These are phyloP conservation scores for Kazachstania psychrophila DNA, from an alignment of 805 yeast genomes.

Conservation along the genomic window DNA sequence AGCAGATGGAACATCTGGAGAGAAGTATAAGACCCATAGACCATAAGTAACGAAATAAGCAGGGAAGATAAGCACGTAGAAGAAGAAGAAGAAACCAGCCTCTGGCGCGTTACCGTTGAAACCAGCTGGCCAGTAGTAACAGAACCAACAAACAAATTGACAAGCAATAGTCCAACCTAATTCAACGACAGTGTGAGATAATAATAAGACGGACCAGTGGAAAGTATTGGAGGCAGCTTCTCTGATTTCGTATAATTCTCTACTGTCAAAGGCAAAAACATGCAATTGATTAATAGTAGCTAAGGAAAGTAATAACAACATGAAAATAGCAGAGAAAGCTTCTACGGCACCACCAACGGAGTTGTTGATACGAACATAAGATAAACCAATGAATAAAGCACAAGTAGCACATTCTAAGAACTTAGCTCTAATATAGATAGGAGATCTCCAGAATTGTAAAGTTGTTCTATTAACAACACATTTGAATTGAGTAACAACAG, in stretches of 20 bases:
- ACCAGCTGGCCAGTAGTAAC: slow-evolving; percentile 42
- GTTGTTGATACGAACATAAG: slow-evolving; percentile 50
- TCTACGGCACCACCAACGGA: slow-evolving; percentile 58
- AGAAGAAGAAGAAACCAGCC: slow-evolving; percentile 46
- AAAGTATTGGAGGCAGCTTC: slow-evolving; percentile 67
- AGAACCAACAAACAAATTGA: slow-evolving; percentile 37
- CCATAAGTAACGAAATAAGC: slow-evolving; percentile 44
- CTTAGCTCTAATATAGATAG: slow-evolving; percentile 50
- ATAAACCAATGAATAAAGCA: slow-evolving; percentile 57
- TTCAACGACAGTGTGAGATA: slow-evolving; percentile 38
- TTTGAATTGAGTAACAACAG: slow-evolving; percentile 33
- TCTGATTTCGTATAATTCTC: slow-evolving; percentile 61
- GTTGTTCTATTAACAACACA: slow-evolving; percentile 44
- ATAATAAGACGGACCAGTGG: slow-evolving; percentile 52
- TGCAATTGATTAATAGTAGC: slow-evolving; percentile 54
- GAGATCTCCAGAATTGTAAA: slow-evolving; percentile 59
- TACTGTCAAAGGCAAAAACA: slow-evolving; percentile 49
- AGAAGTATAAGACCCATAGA: slow-evolving; percentile 38
- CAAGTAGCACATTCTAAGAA: slow-evolving; percentile 42
- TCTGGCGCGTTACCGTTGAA: slow-evolving; percentile 36
- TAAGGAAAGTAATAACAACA: slow-evolving; percentile 43
- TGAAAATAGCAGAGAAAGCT: slow-evolving; percentile 52
- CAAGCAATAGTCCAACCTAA: slow-evolving; percentile 38
- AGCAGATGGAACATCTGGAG: slow-evolving; percentile 38
- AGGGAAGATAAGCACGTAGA: slow-evolving; percentile 42